These are phyloP conservation scores for Gracilaria vermiculophylla DNA, from an alignment of 23 red algal species.

Conservation along the genomic window DNA sequence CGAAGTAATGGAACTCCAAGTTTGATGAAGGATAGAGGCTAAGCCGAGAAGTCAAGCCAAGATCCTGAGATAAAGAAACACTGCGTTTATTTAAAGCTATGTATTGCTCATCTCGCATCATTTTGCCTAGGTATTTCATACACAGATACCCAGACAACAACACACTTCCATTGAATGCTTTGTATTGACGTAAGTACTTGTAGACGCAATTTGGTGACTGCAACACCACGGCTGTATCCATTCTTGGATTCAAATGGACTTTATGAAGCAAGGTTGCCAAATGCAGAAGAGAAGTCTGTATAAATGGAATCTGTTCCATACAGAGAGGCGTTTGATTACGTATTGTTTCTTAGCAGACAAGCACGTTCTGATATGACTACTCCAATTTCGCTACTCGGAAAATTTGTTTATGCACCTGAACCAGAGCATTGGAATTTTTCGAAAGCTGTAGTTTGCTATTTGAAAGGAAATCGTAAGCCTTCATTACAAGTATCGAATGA, in stretches of 20 bases:
- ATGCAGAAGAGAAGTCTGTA: not conserved
- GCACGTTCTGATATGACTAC: conserved; percentile 13
- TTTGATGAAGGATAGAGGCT: too few species aligned
- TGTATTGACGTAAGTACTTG: too few species aligned
- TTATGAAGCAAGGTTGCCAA: not conserved
- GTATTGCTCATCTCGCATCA: too few species aligned
- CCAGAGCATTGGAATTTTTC: conserved; percentile 9
- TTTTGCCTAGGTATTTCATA: conserved; percentile 18
- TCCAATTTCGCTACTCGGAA: conserved; percentile 41
- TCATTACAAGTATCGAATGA: not conserved
- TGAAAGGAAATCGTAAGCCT: not conserved
- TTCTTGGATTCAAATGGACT: not conserved
- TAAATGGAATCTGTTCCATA: not conserved
- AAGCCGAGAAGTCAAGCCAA: too few species aligned
- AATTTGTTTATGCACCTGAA: not conserved
- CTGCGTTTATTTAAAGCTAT: too few species aligned
- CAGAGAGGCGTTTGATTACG: not conserved
- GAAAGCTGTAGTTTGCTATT: conserved; percentile 9
- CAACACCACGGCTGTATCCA: not conserved
- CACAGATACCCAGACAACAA: conserved; percentile 10
- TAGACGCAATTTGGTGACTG: not conserved
- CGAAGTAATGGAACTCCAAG: too few species aligned
- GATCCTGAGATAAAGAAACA: too few species aligned
- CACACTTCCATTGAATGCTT: not conserved
- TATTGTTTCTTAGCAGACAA: conserved; percentile 2